Evolutionary conservation across 2,329 filamentous ascomycete genomes (phyloP), one percentile per base, ranked within the genome.

Genomic region (Emmonsiellopsis sp.): DNA sequence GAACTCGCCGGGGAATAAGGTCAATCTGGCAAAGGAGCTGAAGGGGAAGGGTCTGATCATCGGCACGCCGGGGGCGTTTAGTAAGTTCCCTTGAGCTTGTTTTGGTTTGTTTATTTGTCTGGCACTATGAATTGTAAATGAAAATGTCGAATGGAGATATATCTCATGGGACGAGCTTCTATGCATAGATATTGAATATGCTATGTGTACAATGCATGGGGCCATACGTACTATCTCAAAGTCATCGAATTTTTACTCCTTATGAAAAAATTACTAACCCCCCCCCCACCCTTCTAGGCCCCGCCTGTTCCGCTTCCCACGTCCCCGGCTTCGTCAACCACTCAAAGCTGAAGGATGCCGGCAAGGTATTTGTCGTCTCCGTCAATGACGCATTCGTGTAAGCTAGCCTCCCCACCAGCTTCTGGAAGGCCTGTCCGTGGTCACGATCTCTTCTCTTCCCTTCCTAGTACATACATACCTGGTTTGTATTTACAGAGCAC

Each of bases 341-440:
- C 67, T 79, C 85, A 53, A 83, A 85, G 68, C 78, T 94, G 62
- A 87, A 87, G 74, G 77, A 85, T 56, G 88, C 87, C 33, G 91
- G 90, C 48, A 78, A 86, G 64, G 87, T 95, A 45, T 95, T 94
- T 65, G 88, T 97, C 42, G 83, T 97, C 53, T 84, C 87, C 13
- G 91, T 96, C 67, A 97, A 97, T 68, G 92, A 97, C 68, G 82
- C 90, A 17, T 96, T 96, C 68, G 91, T 95, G 87, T 94, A 77
- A 72, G 87, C 74, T 46, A 34, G 10, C 5, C 40, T 31, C 5
- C 27, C 32, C 34, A 14, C 50, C 50, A 39, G 37, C 44, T 48
- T 44, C 51, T 10, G 11, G 13, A 31, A 46, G 11, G 21, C 43
- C 6, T 31, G 21, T 1, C 21, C 21, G 21, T 6, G 8, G 8